Evolutionary conservation across 179 eudicot species (phyloP).

Genomic region (Beta corolliflora): DNA sequence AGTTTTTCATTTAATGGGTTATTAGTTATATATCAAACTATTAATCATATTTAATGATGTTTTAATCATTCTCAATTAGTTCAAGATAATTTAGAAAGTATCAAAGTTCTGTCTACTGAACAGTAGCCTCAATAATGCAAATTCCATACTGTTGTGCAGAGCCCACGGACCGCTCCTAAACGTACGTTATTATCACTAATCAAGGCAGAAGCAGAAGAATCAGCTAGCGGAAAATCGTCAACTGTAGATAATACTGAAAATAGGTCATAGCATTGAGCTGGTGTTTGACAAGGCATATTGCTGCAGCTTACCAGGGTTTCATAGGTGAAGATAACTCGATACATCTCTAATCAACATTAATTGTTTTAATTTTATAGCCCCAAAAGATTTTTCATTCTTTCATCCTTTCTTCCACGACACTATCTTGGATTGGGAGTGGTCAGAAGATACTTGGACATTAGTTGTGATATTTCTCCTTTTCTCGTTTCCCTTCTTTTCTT

Average conservation of each 20-base stretch:
- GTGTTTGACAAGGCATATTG: conserved; percentile 18
- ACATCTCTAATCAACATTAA: background rate
- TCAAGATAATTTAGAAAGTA: background rate
- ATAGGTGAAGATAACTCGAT: conserved; percentile 20
- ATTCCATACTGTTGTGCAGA: conserved; percentile 31
- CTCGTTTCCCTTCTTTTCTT: background rate
- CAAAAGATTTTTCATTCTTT: conserved; percentile 15
- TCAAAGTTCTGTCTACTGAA: background rate
- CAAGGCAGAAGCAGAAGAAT: conserved; percentile 42
- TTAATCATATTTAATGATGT: background rate
- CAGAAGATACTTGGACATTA: conserved; percentile 3
- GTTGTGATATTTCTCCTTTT: conserved; percentile 11
- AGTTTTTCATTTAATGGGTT: background rate
- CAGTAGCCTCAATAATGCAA: conserved; percentile 10
- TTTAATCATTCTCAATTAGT: background rate
- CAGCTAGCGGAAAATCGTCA: conserved; percentile 12
- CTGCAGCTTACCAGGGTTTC: conserved; percentile 19
- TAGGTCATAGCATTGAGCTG: conserved; percentile 25
- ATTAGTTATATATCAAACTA: background rate
- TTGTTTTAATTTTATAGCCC: conserved; percentile 4
- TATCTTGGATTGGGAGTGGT: conserved; percentile 9
- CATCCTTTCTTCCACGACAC: conserved; percentile 13
- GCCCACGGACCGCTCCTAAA: conserved; percentile 33
- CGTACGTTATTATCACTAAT: conserved; percentile 47
- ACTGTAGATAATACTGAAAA: conserved; percentile 30